Evolutionary conservation across 116 monocot species (phyloP).

Genomic region (Iris pallida): DNA sequence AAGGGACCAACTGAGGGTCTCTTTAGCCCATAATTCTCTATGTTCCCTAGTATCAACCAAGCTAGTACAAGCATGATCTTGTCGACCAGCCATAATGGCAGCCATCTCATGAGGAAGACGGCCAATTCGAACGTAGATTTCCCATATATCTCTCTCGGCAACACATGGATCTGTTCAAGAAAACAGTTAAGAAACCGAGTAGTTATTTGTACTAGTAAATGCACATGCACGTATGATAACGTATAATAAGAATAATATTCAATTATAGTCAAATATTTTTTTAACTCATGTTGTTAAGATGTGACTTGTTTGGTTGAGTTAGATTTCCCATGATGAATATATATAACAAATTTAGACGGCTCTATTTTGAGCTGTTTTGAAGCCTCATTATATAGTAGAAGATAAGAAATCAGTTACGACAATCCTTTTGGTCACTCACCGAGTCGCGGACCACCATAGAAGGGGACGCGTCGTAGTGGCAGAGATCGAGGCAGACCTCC

Average conservation of each 20-base stretch:
- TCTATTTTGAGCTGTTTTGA: too few relatives aligned
- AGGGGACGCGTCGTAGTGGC: constrained; percentile 49
- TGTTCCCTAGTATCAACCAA: constrained; percentile 52
- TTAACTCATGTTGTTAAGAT: too few relatives aligned
- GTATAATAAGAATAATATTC: too few relatives aligned
- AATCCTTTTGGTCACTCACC: constrained; percentile 20
- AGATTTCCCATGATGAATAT: too few relatives aligned
- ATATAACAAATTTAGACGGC: too few relatives aligned
- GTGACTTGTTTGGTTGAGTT: too few relatives aligned
- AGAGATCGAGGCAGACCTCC: constrained; percentile 85
- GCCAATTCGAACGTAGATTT: constrained; percentile 82
- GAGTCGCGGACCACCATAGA: constrained; percentile 76
- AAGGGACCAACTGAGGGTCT: constrained; percentile 61
- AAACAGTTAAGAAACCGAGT: background rate
- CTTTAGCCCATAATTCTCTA: constrained; percentile 44
- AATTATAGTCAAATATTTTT: too few relatives aligned
- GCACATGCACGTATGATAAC: too few relatives aligned
- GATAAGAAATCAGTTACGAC: background rate
- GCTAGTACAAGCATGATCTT: constrained; percentile 48
- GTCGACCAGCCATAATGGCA: constrained; percentile 74
- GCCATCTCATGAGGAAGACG: constrained; percentile 47
- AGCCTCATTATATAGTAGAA: too few relatives aligned
- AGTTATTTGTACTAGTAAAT: background rate
- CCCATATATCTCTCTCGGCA: constrained; percentile 72
- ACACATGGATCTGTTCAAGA: constrained; percentile 58